Percentiles rank a stretch among this genome's conserved stretches.
Conservation (phyloP, 2,329 filamentous ascomycete genomes). For the Trichoderma sp. region DNA sequence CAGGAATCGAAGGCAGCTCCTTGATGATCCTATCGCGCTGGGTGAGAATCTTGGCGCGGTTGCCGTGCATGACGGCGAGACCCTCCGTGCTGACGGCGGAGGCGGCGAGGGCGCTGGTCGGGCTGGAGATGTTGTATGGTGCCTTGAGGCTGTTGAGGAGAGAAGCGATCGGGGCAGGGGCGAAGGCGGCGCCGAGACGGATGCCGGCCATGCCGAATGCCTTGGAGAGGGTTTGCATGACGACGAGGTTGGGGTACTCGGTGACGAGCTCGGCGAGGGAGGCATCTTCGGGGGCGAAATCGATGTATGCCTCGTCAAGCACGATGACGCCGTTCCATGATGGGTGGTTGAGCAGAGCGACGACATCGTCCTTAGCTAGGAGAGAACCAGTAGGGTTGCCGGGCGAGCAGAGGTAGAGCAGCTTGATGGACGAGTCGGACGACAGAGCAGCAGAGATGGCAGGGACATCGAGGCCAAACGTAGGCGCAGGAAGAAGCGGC, state of each 20-base stretch:
- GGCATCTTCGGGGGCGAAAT: constrained; percentile 75
- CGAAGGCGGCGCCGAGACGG: constrained; percentile 81
- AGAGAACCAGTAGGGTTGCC: constrained; percentile 89
- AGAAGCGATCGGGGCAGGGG: constrained; percentile 67
- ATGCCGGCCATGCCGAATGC: constrained; percentile 96
- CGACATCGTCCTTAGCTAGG: constrained; percentile 72
- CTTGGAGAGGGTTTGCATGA: constrained; percentile 98
- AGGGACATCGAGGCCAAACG: constrained; percentile 70
- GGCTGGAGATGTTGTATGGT: constrained; percentile 91
- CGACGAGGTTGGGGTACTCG: constrained; percentile 92
- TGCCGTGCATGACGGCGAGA: constrained; percentile 67
- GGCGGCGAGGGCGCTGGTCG: constrained; percentile 76
- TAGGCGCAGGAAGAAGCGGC: constrained; percentile 69
- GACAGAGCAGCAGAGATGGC: constrained; percentile 66
- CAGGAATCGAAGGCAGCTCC: constrained; percentile 71
- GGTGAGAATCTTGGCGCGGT: constrained; percentile 65
- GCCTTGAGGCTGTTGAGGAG: constrained; percentile 92
- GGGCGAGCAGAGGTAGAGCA: constrained; percentile 90
- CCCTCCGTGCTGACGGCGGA: constrained; percentile 67
- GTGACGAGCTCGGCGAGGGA: constrained; percentile 88
- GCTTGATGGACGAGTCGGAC: constrained; percentile 64
- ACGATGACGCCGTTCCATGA: constrained; percentile 95
- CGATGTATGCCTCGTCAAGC: constrained; percentile 92
- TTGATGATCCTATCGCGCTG: constrained; percentile 75
- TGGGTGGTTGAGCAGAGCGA: constrained; percentile 73